phyloP scores from a whole-genome alignment of 2,329 filamentous ascomycete genomes.

The Chrysoporthe deuterocubensis region DNA sequence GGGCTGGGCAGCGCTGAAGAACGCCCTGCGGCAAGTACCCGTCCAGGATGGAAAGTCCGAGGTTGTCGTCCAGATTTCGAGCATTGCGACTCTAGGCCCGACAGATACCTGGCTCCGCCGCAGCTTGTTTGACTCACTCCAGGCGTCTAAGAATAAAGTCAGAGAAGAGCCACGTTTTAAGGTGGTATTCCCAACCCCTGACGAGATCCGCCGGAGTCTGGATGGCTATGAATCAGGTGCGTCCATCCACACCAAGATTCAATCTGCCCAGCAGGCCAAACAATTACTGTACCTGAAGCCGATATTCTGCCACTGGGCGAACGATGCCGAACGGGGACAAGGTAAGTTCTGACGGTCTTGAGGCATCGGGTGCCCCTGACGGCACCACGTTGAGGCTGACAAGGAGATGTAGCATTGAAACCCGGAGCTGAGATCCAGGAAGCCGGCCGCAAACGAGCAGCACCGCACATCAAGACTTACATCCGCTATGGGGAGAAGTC shows the following conservation, averaged over 20 bases:
- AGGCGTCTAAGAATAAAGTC: constrained; percentile 36
- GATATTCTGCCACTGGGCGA: constrained; percentile 76
- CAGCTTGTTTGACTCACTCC: constrained; percentile 60
- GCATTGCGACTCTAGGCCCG: constrained; percentile 76
- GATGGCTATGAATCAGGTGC: constrained; percentile 78
- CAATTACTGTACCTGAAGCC: constrained; percentile 75
- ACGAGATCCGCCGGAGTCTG: constrained; percentile 76
- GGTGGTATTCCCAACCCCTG: constrained; percentile 79
- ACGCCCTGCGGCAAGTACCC: constrained; percentile 60
- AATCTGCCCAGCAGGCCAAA: constrained; percentile 70
- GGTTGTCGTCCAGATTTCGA: constrained; percentile 72
- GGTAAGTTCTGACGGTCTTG: constrained; percentile 31
- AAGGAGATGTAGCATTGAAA: neutral
- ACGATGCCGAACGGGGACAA: constrained; percentile 51
- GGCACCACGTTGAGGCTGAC: neutral
- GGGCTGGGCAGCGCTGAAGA: constrained; percentile 74
- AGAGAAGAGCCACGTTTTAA: constrained; percentile 58
- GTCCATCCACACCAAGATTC: constrained; percentile 82
- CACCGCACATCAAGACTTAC: constrained; percentile 91
- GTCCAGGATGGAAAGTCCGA: constrained; percentile 46
- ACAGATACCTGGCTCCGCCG: constrained; percentile 73
- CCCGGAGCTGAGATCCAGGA: constrained; percentile 41
- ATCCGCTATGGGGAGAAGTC: constrained; percentile 63
- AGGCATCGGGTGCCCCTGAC: neutral
- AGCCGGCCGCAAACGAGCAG: constrained; percentile 69